Percentiles rank a stretch among this genome's conserved stretches.
Conservation (phyloP, 768 basidiomycete species). For the Tricholoma sp. region DNA sequence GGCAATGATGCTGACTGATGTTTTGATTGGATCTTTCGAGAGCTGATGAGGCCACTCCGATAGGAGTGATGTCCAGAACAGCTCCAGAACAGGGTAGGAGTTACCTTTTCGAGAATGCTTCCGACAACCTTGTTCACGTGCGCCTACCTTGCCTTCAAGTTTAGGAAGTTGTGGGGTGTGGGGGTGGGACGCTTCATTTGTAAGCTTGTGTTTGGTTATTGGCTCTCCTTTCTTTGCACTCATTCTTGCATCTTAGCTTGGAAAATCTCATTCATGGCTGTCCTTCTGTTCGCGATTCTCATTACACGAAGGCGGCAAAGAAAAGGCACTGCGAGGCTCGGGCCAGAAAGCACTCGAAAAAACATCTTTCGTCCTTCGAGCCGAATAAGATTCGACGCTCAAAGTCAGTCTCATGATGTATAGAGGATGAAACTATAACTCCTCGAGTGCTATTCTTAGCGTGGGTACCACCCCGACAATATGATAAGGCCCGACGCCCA, state of each 20-base stretch:
- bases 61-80: background rate
- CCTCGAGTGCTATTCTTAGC: background rate
- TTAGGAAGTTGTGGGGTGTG: background rate
- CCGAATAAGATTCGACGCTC: background rate
- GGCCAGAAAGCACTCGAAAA: background rate
- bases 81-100: background rate
- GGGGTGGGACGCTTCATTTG: background rate
- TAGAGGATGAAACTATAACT: background rate
- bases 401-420: background rate
- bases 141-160: too few relatives aligned
- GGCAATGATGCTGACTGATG: background rate
- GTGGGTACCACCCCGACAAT: too few relatives aligned
- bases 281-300: background rate
- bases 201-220: background rate
- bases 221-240: background rate
- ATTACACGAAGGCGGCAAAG: background rate
- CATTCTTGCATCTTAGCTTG: background rate
- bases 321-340: too few relatives aligned
- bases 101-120: background rate
- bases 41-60: background rate
- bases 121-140: background rate
- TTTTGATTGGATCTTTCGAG: background rate
- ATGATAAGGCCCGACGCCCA: background rate
- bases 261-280: background rate
- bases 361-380: background rate